These are phyloP conservation scores for Rhodotorula graminis DNA, from an alignment of 768 basidiomycete genomes.

Conservation along the genomic window DNA sequence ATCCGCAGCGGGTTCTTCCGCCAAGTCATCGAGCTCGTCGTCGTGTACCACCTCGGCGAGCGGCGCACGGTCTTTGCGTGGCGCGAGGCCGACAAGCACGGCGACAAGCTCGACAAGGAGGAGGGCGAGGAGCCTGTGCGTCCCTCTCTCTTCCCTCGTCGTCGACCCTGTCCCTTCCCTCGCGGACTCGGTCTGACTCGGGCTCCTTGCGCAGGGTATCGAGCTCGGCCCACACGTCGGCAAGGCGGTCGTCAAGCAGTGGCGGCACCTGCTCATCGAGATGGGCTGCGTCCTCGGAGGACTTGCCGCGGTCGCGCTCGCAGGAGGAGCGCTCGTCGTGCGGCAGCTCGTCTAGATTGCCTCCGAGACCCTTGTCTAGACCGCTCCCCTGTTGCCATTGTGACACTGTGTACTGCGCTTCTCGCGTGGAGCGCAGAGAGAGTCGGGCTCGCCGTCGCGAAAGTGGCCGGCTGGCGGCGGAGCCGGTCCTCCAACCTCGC, in stretches of 20 bases:
- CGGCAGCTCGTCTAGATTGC: neutral
- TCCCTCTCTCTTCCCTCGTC: neutral
- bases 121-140: constrained; percentile 34
- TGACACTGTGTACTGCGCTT: neutral
- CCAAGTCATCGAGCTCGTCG: constrained; percentile 41
- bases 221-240: constrained; percentile 15
- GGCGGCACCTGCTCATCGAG: constrained; percentile 21
- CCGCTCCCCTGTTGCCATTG: neutral
- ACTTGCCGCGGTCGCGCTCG: neutral
- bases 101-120: constrained; percentile 30
- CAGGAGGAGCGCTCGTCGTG: neutral
- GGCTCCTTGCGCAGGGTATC: neutral
- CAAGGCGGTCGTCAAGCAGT: neutral
- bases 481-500: no score
- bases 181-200: neutral
- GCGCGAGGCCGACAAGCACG: constrained; percentile 33
- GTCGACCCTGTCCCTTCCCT: neutral
- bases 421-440: no score
- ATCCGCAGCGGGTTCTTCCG: constrained; percentile 39
- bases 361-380: neutral
- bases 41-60: constrained; percentile 45
- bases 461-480: no score
- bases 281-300: constrained; percentile 8
- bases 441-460: no score
- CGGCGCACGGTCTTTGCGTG: constrained; percentile 43